Percentiles rank a stretch among this genome's conserved stretches.
Evolutionary conservation across 176 grass and related monocot genomes (phyloP).

Genomic region (Saccharum officinarum): DNA sequence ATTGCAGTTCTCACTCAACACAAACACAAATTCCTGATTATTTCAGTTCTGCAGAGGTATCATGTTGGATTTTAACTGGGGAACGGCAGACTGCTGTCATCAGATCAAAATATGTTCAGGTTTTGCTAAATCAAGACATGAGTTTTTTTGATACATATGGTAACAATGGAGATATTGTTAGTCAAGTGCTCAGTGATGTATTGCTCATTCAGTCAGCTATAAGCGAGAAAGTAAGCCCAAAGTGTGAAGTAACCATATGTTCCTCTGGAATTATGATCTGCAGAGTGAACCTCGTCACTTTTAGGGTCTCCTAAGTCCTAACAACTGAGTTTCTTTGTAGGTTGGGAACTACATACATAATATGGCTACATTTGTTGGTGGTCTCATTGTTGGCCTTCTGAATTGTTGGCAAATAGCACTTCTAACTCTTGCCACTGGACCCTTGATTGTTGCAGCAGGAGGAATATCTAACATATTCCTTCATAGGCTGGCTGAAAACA

Average conservation of each 20-base stretch:
- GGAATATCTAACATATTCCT: conserved; percentile 99
- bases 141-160: conserved; percentile 99
- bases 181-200: conserved; percentile 98
- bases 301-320: conserved; percentile 17
- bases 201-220: conserved; percentile 98
- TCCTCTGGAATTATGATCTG: neutral
- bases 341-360: conserved; percentile 99
- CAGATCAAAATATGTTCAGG: conserved; percentile 96
- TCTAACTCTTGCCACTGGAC: conserved; percentile 94
- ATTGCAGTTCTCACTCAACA: neutral
- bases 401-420: conserved; percentile 99
- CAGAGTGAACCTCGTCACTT: conserved; percentile 13
- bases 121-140: conserved; percentile 98
- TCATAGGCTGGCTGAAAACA: conserved; percentile 97
- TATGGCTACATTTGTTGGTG: conserved; percentile 95
- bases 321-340: conserved; percentile 46
- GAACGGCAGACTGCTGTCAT: conserved; percentile 98
- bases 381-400: conserved; percentile 90
- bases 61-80: conserved; percentile 98
- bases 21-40: conserved; percentile 36
- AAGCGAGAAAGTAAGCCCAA: conserved; percentile 87
- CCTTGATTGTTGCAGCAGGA: conserved; percentile 98
- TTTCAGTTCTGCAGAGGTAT: conserved; percentile 73
- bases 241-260: neutral
- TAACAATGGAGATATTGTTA: conserved; percentile 99